Evolutionary conservation across 805 yeast species (phyloP).

Genomic region (Cyberlindnera petersonii): DNA sequence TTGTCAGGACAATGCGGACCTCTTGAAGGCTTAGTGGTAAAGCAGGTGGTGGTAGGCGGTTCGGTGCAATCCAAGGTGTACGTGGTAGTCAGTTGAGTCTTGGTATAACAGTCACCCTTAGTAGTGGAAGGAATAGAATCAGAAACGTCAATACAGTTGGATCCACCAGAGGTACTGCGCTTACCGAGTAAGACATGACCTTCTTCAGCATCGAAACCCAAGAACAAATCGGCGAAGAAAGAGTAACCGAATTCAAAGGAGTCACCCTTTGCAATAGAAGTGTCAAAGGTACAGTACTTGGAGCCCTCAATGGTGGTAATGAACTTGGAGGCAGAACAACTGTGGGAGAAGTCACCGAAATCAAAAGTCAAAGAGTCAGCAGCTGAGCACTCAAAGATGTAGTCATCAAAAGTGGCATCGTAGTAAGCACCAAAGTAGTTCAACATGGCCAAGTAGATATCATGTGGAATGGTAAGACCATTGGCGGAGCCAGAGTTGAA

Average conservation of each 20-base stretch:
- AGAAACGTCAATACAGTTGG: constrained; percentile 10
- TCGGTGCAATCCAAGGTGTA: constrained; percentile 4
- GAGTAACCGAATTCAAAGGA: constrained; percentile 18
- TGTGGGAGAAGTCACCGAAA: constrained; percentile 17
- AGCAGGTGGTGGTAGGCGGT: constrained; percentile 12
- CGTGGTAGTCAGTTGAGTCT: constrained; percentile 8
- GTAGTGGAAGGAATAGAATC: constrained; percentile 9
- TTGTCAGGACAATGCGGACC: constrained; percentile 5
- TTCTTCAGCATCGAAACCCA: constrained; percentile 17
- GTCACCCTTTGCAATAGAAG: constrained; percentile 8
- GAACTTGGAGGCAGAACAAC: constrained; percentile 11
- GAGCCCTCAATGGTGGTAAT: constrained; percentile 11
- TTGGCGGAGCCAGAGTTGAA: constrained; percentile 19
- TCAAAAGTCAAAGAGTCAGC: constrained; percentile 13
- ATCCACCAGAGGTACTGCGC: constrained; percentile 11
- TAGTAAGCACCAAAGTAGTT: constrained; percentile 15
- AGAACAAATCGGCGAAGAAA: constrained; percentile 15
- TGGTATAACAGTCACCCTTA: constrained; percentile 6
- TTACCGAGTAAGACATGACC: constrained; percentile 17
- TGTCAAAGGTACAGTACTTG: constrained; percentile 17
- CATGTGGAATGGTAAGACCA: constrained; percentile 19
- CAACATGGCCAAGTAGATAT: constrained; percentile 12
- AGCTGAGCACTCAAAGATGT: constrained; percentile 16
- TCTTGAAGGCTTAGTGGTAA: constrained; percentile 4
- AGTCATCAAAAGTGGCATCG: constrained; percentile 9